Base-by-base conservation (phyloP, 768 basidiomycete genomes). In the Podaxis sp. region DNA sequence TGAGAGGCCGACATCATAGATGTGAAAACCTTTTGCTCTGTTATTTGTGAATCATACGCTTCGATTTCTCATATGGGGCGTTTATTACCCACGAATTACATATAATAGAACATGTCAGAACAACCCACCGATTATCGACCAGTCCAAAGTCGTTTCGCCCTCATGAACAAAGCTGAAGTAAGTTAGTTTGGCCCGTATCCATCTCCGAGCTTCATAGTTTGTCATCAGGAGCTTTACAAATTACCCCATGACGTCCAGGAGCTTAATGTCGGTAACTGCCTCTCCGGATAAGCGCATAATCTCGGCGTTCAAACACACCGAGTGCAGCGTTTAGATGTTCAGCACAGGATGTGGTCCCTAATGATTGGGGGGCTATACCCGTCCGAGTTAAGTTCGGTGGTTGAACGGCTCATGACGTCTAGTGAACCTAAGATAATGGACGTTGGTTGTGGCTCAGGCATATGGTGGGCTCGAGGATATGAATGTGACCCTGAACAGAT, bases 371-470 rank as follows among this genome's bases (percentile, higher is more conserved):
- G 68, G 13, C 64, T 74, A n/a, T 70, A 66, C 54, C 72, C 72
- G n/a, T 44, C 63, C 15, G 55, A 50, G 4, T 46, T 69, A 22
- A 46, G 44, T 26, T 33, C 64, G 24, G 62, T 58, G 8, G 66
- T 71, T 3, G 52, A 71, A 20, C 36, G 56, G 15, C 58, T 66
- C 12, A 58, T 71, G 40, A 28, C 10, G 59, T 66, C 51, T 40
- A 40, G n/a, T 22, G 49, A 26, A 26, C 56, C 69, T 12, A 53
- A 56, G n/a, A 62, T 74, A 17, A 62, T 73, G 28, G 73, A 74
- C 46, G 62, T 74, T 22, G 73, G 73, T 5, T 73, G 71, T 22
- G 72, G 73, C 10, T 72, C 72, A 22, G 73, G 69, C 24, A 69
- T 71, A 51, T 74, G 73, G 72, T 70, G 53, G n/a, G 67, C 60